These are phyloP conservation scores for Saccharomyces cerevisiae DNA, from an alignment of 805 yeast genomes.

Conservation along the genomic window DNA sequence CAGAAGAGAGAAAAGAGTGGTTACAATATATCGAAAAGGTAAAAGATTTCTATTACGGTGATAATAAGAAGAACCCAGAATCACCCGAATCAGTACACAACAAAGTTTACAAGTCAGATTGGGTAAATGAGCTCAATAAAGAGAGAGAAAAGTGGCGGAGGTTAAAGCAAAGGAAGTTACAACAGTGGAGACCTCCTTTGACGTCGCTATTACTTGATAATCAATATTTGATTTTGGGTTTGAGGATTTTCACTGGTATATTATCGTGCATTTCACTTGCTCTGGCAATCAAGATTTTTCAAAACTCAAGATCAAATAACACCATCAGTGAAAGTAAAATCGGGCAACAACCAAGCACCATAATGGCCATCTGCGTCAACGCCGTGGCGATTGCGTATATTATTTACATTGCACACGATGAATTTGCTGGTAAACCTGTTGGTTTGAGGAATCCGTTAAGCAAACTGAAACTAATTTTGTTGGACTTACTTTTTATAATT, in stretches of 20 bases:
- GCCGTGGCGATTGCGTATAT: slow-evolving; percentile 69
- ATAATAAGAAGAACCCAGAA: slow-evolving; percentile 1
- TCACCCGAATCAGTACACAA: background rate
- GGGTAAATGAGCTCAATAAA: slow-evolving; percentile 21
- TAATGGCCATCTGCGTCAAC: slow-evolving; percentile 86
- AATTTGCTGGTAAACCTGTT: slow-evolving; percentile 82
- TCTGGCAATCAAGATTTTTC: slow-evolving; percentile 54
- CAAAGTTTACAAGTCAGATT: slow-evolving; percentile 7
- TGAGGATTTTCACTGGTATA: slow-evolving; percentile 52
- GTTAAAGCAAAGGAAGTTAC: slow-evolving; percentile 43
- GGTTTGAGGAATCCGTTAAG: slow-evolving; percentile 82
- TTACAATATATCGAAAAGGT: slow-evolving; percentile 21
- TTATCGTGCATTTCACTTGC: slow-evolving; percentile 65
- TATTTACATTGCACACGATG: slow-evolving; percentile 79
- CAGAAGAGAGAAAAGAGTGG: slow-evolving; percentile 28
- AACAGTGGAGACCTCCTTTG: slow-evolving; percentile 56
- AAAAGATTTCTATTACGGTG: slow-evolving; percentile 22
- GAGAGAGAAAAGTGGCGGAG: slow-evolving; percentile 27
- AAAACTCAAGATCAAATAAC: slow-evolving; percentile 26
- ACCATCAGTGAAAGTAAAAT: slow-evolving; percentile 27
- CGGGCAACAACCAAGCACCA: slow-evolving; percentile 77
- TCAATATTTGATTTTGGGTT: slow-evolving; percentile 72
- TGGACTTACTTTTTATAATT: slow-evolving; percentile 81
- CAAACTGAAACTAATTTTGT: slow-evolving; percentile 69
- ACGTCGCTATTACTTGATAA: slow-evolving; percentile 56